Evolutionary conservation across 2,329 filamentous ascomycete genomes (phyloP).

Genomic region (Tolypocladium ophioglossoides): DNA sequence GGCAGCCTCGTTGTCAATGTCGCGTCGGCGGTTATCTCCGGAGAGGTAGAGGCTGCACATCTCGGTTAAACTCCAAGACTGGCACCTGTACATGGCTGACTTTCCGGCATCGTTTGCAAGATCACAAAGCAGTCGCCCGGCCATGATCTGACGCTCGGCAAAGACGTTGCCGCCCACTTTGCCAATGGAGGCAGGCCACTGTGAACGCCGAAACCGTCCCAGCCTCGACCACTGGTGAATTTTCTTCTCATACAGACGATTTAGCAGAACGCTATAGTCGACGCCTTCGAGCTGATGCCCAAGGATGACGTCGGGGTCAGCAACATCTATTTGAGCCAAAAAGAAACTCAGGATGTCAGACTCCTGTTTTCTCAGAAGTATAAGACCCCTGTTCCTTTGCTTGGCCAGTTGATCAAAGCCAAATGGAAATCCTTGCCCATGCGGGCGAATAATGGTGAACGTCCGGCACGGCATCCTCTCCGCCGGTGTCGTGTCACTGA

Average conservation of each 20-base stretch:
- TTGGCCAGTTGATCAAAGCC: constrained; percentile 74
- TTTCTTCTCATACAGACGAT: constrained; percentile 78
- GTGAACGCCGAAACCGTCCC: constrained; percentile 68
- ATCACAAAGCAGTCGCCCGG: constrained; percentile 85
- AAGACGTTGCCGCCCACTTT: constrained; percentile 86
- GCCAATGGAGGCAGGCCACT: constrained; percentile 82
- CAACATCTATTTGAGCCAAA: constrained; percentile 74
- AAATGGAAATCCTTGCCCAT: constrained; percentile 64
- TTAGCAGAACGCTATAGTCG: constrained; percentile 85
- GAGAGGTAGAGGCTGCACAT: constrained; percentile 90
- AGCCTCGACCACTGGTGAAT: constrained; percentile 92
- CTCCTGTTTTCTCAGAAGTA: constrained; percentile 77
- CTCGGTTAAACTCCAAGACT: constrained; percentile 95
- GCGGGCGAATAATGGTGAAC: constrained; percentile 83
- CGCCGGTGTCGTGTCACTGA: constrained; percentile 78
- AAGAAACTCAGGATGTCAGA: constrained; percentile 79
- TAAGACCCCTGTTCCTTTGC: constrained; percentile 61
- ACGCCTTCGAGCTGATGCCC: constrained; percentile 96
- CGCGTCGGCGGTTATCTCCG: constrained; percentile 60
- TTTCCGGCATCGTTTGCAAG: constrained; percentile 94
- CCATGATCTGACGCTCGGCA: constrained; percentile 79
- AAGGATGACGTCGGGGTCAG: constrained; percentile 87
- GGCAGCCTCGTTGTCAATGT: constrained; percentile 80
- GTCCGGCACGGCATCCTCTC: constrained; percentile 83
- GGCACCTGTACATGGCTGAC: constrained; percentile 92